Percentiles rank a stretch among this genome's conserved stretches.
Conservation (phyloP, 2,329 filamentous ascomycete genomes). For the Ceratocystis huliohia region DNA sequence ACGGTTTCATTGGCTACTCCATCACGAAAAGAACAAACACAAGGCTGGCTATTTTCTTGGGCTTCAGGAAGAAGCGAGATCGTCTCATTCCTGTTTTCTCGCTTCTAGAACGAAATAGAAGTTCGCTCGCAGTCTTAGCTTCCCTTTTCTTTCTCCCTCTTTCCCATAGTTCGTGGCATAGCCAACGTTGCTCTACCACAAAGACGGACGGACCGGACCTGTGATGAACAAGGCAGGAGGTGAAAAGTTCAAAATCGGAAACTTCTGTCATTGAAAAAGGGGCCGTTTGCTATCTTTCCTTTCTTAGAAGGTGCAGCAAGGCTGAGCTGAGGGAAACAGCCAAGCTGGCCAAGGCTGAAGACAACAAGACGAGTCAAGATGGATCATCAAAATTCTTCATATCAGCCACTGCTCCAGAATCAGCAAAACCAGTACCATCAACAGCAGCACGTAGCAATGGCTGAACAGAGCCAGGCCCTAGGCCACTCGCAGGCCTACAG, state of each 20-base stretch:
- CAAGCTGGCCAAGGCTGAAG: background rate
- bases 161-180: background rate
- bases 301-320: background rate
- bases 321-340: background rate
- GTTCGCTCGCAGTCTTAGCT: background rate
- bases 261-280: background rate
- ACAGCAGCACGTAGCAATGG: background rate
- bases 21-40: too few relatives aligned
- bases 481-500: background rate
- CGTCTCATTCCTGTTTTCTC: background rate
- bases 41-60: background rate
- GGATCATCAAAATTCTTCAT: background rate
- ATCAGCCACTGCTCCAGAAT: background rate
- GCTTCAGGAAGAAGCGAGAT: background rate
- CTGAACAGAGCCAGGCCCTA: background rate
- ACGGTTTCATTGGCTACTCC: background rate
- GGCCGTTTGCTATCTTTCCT: background rate
- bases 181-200: background rate
- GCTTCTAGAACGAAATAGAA: background rate
- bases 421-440: background rate
- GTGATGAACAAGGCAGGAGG: background rate
- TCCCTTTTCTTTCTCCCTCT: background rate
- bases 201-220: background rate
- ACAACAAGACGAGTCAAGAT: background rate
- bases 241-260: background rate